These are phyloP conservation scores for Pythium aquatile DNA, from an alignment of 352 stramenopile genomes.

Conservation along the genomic window DNA sequence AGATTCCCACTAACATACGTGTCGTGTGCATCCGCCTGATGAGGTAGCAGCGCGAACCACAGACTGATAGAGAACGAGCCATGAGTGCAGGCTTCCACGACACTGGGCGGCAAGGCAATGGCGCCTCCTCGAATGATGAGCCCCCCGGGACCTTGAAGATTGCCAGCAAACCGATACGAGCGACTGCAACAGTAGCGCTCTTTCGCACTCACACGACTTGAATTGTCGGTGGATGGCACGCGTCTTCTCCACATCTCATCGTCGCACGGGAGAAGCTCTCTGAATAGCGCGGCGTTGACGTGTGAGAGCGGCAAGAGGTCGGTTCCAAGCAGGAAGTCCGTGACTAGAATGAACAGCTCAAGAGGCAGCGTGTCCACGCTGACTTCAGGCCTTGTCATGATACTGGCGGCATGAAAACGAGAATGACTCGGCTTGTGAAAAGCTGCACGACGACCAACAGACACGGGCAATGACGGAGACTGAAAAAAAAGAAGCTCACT, in stretches of 20 bases:
- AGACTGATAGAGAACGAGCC: slow-evolving; percentile 9
- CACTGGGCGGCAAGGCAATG: too few relatives aligned
- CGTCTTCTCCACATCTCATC: neutral
- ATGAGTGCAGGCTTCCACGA: too few relatives aligned
- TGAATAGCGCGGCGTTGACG: slow-evolving; percentile 12
- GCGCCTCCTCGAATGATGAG: too few relatives aligned
- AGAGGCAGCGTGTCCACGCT: slow-evolving; percentile 19
- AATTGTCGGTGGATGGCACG: neutral
- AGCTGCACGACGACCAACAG: too few relatives aligned
- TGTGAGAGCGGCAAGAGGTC: slow-evolving; percentile 35
- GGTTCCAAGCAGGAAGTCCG: slow-evolving; percentile 24
- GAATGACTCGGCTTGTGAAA: too few relatives aligned
- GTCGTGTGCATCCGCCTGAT: neutral
- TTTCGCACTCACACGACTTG: too few relatives aligned
- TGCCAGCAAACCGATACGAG: slow-evolving; percentile 2
- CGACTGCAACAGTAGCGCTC: neutral
- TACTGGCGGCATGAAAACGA: too few relatives aligned
- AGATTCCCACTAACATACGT: neutral
- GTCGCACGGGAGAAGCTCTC: slow-evolving; percentile 5
- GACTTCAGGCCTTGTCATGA: neutral
- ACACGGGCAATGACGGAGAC: too few relatives aligned
- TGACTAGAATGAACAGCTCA: slow-evolving; percentile 28
- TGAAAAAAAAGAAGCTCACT: too few relatives aligned
- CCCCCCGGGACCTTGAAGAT: too few relatives aligned
- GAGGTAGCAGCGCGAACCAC: slow-evolving; percentile 5